Evolutionary conservation across 1,284 basidiomycete species (phyloP).

Genomic region (Ceratobasidium sp.): DNA sequence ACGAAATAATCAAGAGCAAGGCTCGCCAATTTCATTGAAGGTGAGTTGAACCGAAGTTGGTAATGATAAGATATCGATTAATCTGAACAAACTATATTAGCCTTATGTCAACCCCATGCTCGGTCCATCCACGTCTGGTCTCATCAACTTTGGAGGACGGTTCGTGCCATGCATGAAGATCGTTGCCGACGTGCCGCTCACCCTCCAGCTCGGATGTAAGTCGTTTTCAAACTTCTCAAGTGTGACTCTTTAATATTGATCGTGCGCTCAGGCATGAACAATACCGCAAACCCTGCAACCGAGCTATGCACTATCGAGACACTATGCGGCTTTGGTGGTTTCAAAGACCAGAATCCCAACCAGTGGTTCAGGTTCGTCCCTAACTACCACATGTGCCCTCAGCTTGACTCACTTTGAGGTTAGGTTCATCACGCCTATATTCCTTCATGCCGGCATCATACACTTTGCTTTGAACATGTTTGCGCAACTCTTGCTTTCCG

Average conservation of each 20-base stretch:
- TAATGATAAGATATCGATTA: slow-evolving; percentile 55
- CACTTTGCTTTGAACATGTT: slow-evolving; percentile 92
- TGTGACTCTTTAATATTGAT: not conserved
- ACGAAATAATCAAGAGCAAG: slow-evolving; percentile 78
- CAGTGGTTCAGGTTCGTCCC: slow-evolving; percentile 83
- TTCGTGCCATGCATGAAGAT: slow-evolving; percentile 92
- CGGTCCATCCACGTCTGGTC: slow-evolving; percentile 85
- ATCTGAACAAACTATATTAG: slow-evolving; percentile 54
- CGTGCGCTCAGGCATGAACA: slow-evolving; percentile 70
- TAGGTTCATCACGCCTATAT: slow-evolving; percentile 88
- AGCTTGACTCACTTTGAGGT: slow-evolving; percentile 47
- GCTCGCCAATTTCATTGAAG: slow-evolving; percentile 84
- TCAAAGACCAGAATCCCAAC: slow-evolving; percentile 75
- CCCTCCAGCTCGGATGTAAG: slow-evolving; percentile 75
- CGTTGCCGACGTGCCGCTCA: slow-evolving; percentile 72
- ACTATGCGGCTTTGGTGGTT: slow-evolving; percentile 91
- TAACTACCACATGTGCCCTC: not conserved
- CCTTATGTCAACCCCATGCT: slow-evolving; percentile 92
- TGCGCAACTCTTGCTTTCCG: slow-evolving; percentile 84
- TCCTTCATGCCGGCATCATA: slow-evolving; percentile 92
- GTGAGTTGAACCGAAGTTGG: slow-evolving; percentile 57
- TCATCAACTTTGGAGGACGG: slow-evolving; percentile 87
- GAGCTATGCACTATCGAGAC: slow-evolving; percentile 81
- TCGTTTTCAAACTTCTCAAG: slow-evolving; percentile 1
- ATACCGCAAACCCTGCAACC: slow-evolving; percentile 79